phyloP scores from a whole-genome alignment of 2,329 filamentous ascomycete species.

The Cercospora sesami region DNA sequence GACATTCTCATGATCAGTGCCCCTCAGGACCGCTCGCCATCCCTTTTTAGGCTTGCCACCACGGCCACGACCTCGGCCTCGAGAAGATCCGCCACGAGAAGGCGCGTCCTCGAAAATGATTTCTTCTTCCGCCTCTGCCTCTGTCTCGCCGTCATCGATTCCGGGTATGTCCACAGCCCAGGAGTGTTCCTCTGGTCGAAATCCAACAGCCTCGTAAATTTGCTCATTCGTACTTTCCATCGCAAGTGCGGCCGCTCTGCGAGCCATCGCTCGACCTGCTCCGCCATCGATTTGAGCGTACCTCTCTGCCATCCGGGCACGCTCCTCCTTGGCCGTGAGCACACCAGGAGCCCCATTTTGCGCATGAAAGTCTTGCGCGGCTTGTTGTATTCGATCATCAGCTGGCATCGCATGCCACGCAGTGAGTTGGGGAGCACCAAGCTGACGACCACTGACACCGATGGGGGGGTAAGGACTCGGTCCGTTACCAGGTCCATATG shows the following conservation, averaged over 20 bases:
- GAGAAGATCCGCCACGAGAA: slow-evolving; percentile 6
- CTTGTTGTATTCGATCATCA: slow-evolving; percentile 9
- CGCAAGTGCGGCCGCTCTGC: slow-evolving; percentile 9
- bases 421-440: slow-evolving; percentile 3
- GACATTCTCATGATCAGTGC: slow-evolving; percentile 37
- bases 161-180: slow-evolving; percentile 14
- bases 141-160: slow-evolving; percentile 11
- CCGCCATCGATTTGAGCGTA: slow-evolving; percentile 6
- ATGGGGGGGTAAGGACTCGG: slow-evolving; percentile 1
- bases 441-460: slow-evolving; percentile 6
- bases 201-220: slow-evolving; percentile 1
- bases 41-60: slow-evolving; percentile 31
- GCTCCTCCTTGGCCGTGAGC: slow-evolving; percentile 3
- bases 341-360: slow-evolving; percentile 19
- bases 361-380: slow-evolving; percentile 23
- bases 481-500: slow-evolving; percentile 9
- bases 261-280: slow-evolving; percentile 10
- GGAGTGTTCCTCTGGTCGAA: slow-evolving; percentile 9
- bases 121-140: slow-evolving; percentile 10
- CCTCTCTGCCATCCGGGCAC: not conserved
- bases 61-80: slow-evolving; percentile 22
- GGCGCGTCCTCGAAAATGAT: slow-evolving; percentile 8
- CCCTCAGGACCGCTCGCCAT: slow-evolving; percentile 38
- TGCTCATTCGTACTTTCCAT: not conserved
- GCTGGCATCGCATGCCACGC: slow-evolving; percentile 6